Evolutionary conservation across 2,329 filamentous ascomycete genomes (phyloP).

Genomic region (Colletotrichum simmondsii): DNA sequence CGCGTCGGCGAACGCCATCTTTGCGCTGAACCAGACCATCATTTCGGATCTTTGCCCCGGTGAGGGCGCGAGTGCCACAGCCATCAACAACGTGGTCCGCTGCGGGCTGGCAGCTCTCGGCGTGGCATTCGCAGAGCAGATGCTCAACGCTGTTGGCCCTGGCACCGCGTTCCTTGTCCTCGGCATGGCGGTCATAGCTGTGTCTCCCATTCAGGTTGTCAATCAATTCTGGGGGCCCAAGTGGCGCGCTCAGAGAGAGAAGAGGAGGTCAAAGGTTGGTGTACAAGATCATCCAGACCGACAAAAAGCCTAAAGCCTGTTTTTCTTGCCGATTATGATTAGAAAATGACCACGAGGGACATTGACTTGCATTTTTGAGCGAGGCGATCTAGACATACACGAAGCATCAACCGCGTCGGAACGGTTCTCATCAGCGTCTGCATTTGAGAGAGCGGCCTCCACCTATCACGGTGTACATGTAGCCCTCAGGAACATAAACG

Average conservation of each 20-base stretch:
- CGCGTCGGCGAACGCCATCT: conserved; percentile 48
- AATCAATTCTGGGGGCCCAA: conserved; percentile 31
- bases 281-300: conserved; percentile 7
- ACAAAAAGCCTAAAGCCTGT: conserved; percentile 2
- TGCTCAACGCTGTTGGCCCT: conserved; percentile 25
- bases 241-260: conserved; percentile 27
- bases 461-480: not conserved
- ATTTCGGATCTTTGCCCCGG: conserved; percentile 47
- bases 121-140: conserved; percentile 23
- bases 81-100: conserved; percentile 45
- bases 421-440: not conserved
- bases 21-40: conserved; percentile 47
- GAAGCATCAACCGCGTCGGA: not conserved
- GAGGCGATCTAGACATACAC: not conserved
- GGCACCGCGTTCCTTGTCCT: conserved; percentile 20
- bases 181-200: conserved; percentile 19
- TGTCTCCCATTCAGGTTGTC: conserved; percentile 27
- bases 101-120: conserved; percentile 28
- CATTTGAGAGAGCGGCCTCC: not conserved
- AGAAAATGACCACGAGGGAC: not conserved
- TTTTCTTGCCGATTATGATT: not conserved
- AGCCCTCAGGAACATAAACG: not conserved
- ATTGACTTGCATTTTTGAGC: not conserved
- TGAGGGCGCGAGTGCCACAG: conserved; percentile 44
- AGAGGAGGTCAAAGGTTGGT: not conserved